Base-by-base conservation (phyloP, 257 asterid species). In the Eustoma russellianum region DNA sequence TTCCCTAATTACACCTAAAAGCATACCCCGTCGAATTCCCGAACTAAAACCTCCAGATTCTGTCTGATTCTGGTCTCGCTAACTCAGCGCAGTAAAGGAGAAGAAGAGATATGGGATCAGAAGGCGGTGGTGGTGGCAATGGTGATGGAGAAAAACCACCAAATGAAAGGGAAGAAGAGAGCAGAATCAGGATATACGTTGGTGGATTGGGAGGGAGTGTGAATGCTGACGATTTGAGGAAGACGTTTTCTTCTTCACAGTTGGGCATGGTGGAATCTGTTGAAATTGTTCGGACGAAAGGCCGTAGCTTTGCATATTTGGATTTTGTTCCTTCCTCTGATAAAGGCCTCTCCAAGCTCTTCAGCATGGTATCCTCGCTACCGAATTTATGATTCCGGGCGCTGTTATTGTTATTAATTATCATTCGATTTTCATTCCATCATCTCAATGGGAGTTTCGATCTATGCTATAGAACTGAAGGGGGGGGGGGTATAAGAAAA, bases 251-350 rank as follows among this genome's bases (percentile, higher is more conserved):
- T 17, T 67, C 96, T 1, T 90, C 96, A 43, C 80, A 72, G 24
- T 57, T 87, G 63, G 98, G 98, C 11, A 55, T 53, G 6, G 96
- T 91, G 44, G 77, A 77, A 33, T 76, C 85, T 33, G 87, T 82
- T 13, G 92, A 91, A 60, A 66, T 91, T 24, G 74, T 82, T 59
- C 92, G 95, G 52, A 67, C 77, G 62, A 91, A 91, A 72, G 88
- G 79, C 47, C 95, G 98, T 43, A 80, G 94, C 70, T 82, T 91
- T 56, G 96, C 83, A 15, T 91, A 84, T 68, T 63, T 91, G 72
- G 98, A 80, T 9, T 87, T 84, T 58, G 5, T 73, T 54, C 94
- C 95, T 13, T 77, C 70, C 46, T 91, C 96, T 50, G 95, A 87
- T n/a, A 84, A 91, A 66, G 92, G 94, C 52, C 81, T 84, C 34